Conservation (phyloP, 2,329 filamentous ascomycete species). For the Pseudopyrenochaeta lycopersici region DNA sequence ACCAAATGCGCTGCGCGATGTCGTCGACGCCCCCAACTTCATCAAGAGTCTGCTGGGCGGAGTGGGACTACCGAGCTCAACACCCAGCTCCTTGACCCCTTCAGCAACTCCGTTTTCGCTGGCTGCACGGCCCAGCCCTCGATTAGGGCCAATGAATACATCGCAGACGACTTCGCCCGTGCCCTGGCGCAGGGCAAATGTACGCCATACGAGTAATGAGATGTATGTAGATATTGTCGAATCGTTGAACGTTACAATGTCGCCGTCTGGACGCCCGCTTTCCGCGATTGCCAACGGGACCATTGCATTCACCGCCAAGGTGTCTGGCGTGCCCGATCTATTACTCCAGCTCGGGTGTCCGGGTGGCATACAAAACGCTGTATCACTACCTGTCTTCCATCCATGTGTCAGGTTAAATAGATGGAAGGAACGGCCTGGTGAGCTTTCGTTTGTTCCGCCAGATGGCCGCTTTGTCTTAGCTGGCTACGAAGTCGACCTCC, state of each 20-base stretch:
- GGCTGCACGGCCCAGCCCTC: conserved; percentile 31
- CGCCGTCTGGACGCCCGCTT: conserved; percentile 87
- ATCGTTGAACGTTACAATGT: conserved; percentile 84
- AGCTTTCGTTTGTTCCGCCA: conserved; percentile 94
- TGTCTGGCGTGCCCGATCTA: conserved; percentile 94
- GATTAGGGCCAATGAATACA: conserved; percentile 30
- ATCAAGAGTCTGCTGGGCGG: conserved; percentile 88
- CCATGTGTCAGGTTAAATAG: conserved; percentile 90
- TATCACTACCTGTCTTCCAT: conserved; percentile 93
- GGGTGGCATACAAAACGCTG: conserved; percentile 72
- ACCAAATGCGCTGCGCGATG: conserved; percentile 87
- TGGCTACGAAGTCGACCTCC: conserved; percentile 90
- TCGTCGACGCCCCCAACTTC: conserved; percentile 90
- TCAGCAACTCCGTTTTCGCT: conserved; percentile 42
- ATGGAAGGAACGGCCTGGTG: conserved; percentile 88
- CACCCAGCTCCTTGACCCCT: conserved; percentile 40
- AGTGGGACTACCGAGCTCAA: conserved; percentile 75
- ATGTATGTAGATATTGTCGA: conserved; percentile 96
- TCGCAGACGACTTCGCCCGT: conserved; percentile 62
- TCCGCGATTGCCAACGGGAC: conserved; percentile 89
- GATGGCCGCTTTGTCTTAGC: conserved; percentile 94
- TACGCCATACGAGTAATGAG: conserved; percentile 95
- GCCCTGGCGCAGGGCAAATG: conserved; percentile 90
- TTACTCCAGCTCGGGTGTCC: conserved; percentile 80
- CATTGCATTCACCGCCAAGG: conserved; percentile 93